Base-by-base conservation (phyloP, 179 eudicot species). In the Camellia oleifera region DNA sequence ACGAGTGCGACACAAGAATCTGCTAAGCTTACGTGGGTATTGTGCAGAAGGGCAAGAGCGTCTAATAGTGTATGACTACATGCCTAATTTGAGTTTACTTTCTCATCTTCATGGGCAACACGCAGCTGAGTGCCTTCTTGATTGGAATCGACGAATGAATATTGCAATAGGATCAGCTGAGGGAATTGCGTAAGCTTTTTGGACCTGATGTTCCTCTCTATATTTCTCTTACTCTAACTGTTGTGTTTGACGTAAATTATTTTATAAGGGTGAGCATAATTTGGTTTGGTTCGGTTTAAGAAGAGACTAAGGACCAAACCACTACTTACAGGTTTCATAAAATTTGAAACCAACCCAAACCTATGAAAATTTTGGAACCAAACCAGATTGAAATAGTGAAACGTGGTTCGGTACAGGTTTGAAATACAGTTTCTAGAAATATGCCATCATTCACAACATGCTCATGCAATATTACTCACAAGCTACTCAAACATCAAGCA, bases 11-110 rank as follows among this genome's bases (percentile, higher is more conserved):
- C 98, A 96, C 82, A 90, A 89, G 80, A 91, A 94, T 83, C 77
- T 96, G 84, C 92, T 96, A 8, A 90, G 79, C 77, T 81, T 96
- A 69, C 97, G 96, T 18, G 99, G 99, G 66, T 95, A 91, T 84
- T 95, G 98, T 77, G 89, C 87, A 63, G 99, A 95, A 86, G 99
- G 97, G 72, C 98, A 94, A 85, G 99, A 95, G 76, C 98, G 97
- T 60, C 95, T 95, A 1, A 94, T 95, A 71, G 94, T 95, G 63
- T 95, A 90, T 57, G 97, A 95, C 62, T 95, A 88, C 88, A 94
- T 94, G 97, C 90, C 93, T 44, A 94, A 95, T 85, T 82, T 92
- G 81, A 95, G 97, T 87, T 87, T 95, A 69, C 89, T 83, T 17
- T 95, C 99, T 67, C 99, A 95, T 86, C 93, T 95, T 86, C 97